Evolutionary conservation across 441 rosid species (phyloP).

Genomic region (Gossypium schwendimanii): DNA sequence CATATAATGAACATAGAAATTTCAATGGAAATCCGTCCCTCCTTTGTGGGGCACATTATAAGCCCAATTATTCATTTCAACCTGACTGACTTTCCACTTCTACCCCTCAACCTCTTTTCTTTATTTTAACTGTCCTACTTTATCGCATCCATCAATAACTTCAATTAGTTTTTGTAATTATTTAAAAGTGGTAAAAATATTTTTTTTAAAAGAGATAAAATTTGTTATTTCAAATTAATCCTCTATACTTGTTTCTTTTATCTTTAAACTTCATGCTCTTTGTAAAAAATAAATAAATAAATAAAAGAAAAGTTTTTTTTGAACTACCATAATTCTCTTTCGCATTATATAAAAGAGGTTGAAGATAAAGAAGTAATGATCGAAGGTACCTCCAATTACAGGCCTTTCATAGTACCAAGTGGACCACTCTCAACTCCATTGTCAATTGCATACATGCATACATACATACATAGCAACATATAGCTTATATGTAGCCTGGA

Average conservation of each 20-base stretch:
- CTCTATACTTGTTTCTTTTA: too few relatives aligned
- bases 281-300: too few relatives aligned
- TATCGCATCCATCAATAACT: background rate
- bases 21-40: too few relatives aligned
- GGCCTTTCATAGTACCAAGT: background rate
- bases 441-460: background rate
- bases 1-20: too few relatives aligned
- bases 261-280: too few relatives aligned
- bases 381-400: background rate
- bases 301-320: too few relatives aligned
- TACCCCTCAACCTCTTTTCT: background rate
- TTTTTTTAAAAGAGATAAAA: too few relatives aligned
- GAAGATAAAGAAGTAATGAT: background rate
- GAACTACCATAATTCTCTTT: background rate
- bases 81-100: background rate
- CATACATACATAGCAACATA: background rate
- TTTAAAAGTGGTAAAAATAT: too few relatives aligned
- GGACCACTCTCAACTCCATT: slow-evolving; percentile 5
- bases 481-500: background rate
- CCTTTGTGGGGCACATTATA: background rate
- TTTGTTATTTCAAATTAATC: too few relatives aligned
- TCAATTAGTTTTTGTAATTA: too few relatives aligned
- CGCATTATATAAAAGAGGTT: background rate
- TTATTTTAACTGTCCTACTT: background rate
- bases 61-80: slow-evolving; percentile 1